Base-by-base conservation (phyloP, 805 yeast genomes). In the Wickerhamiella cacticola region DNA sequence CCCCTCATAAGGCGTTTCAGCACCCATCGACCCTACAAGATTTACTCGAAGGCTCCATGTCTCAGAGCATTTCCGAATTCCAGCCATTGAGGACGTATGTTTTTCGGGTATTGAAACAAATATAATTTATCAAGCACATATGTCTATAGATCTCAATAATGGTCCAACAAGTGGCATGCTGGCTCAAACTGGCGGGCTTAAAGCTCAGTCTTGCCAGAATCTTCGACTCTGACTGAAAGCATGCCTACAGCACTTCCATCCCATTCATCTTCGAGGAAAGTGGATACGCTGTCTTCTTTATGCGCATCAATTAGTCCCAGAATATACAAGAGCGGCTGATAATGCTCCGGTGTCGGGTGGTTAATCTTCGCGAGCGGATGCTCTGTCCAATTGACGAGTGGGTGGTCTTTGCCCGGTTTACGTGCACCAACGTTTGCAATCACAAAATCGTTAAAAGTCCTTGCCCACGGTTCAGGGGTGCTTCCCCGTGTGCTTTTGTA, bases 311-410 rank as follows among this genome's bases (percentile, higher is more conserved):
- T 18, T 2, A 48, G 22, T 6, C 59, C 59, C 42, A 56, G 38
- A 2, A 50, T 44, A 25, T 51, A 54, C 28, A 56, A 49, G 15
- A 49, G 12, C 4, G 58, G 59, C 33, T 50, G 52, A 48, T 80
- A 78, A 61, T 82, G 92, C 54, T 82, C 89, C 42, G 78, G 65
- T 0, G 83, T 75, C 13, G 87, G 88, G 61, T 82, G 88, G 0
- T 86, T 79, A 25, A 59, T 56, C 8, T 28, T 25, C 29, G 55
- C 57, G 15, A 42, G 35, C 25, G 45, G 48, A 42, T 54, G 59
- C 39, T 41, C n/a, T 45, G 48, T 41, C 56, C 57, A 56, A 16
- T 50, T 43, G 16, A 52, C 50, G 1, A 56, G 31, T 3, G 59
- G 59, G 48, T 77, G 58, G 5, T 58, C 50, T 1, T 56, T 49